Evolutionary conservation across 2,329 filamentous ascomycete genomes (phyloP).

Genomic region (Diaporthe vexans): DNA sequence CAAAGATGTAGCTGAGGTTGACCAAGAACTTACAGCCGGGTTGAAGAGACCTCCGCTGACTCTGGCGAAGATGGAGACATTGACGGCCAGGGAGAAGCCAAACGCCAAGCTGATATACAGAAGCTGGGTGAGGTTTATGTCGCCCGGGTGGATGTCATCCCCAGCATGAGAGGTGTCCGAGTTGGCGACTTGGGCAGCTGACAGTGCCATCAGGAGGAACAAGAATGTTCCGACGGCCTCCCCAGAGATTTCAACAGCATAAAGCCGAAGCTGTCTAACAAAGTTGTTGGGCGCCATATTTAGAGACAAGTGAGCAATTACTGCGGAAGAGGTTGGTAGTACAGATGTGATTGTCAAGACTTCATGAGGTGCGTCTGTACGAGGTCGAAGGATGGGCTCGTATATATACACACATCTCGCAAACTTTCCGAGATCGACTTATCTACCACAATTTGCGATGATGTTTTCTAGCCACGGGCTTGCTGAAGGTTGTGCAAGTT

Average conservation of each 20-base stretch:
- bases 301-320: background rate
- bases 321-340: background rate
- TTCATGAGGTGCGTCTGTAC: background rate
- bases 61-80: slow-evolving; percentile 39
- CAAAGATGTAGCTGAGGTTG: background rate
- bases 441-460: background rate
- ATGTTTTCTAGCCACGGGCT: background rate
- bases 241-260: slow-evolving; percentile 38
- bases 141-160: slow-evolving; percentile 34
- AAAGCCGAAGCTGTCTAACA: slow-evolving; percentile 32
- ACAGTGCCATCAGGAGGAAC: slow-evolving; percentile 41
- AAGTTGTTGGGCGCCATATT: slow-evolving; percentile 33
- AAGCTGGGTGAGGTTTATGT: slow-evolving; percentile 45
- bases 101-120: slow-evolving; percentile 44
- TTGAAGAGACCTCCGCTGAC: slow-evolving; percentile 42
- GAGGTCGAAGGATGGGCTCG: background rate
- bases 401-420: slow-evolving; percentile 7
- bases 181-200: slow-evolving; percentile 47
- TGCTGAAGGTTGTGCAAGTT: background rate
- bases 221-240: slow-evolving; percentile 41
- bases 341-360: background rate
- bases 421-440: background rate
- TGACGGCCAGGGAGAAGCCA: slow-evolving; percentile 40
- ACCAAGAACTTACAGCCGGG: slow-evolving; percentile 37
- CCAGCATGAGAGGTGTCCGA: slow-evolving; percentile 36